Evolutionary conservation across 2,329 filamentous ascomycete genomes (phyloP).

Genomic region (Calonectria fujianensis): DNA sequence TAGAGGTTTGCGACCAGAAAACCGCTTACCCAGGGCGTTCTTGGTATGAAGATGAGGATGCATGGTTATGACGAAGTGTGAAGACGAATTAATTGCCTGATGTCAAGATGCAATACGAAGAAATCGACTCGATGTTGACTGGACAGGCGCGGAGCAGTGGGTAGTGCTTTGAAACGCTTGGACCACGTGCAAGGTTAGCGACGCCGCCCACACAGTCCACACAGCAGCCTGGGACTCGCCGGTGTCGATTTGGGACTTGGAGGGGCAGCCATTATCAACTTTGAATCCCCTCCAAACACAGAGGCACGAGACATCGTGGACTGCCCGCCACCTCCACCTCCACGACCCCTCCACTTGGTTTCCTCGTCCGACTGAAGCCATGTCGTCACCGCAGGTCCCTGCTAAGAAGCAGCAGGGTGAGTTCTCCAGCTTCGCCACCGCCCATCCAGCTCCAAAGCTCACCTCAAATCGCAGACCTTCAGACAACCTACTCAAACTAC

Average conservation of each 20-base stretch:
- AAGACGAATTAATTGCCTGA: slow-evolving; percentile 36
- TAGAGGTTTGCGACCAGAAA: neutral
- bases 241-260: slow-evolving; percentile 39
- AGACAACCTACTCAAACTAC: slow-evolving; percentile 86
- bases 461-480: slow-evolving; percentile 76
- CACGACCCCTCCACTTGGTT: neutral
- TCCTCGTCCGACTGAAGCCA: slow-evolving; percentile 50
- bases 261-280: slow-evolving; percentile 51
- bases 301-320: slow-evolving; percentile 31
- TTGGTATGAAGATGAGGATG: slow-evolving; percentile 98
- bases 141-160: slow-evolving; percentile 29
- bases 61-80: slow-evolving; percentile 74
- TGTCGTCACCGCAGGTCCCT: slow-evolving; percentile 71
- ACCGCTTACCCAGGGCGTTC: slow-evolving; percentile 84
- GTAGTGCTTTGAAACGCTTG: slow-evolving; percentile 54
- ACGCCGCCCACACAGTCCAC: slow-evolving; percentile 39
- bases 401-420: slow-evolving; percentile 85
- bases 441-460: slow-evolving; percentile 40
- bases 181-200: slow-evolving; percentile 53
- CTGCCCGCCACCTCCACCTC: slow-evolving; percentile 19
- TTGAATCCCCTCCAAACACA: slow-evolving; percentile 41
- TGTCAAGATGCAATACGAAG: slow-evolving; percentile 43
- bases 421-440: slow-evolving; percentile 43
- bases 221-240: slow-evolving; percentile 15
- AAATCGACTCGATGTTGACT: slow-evolving; percentile 41